Base-by-base conservation (phyloP, 345 rosid genomes). In the Dipteronia dyeriana region DNA sequence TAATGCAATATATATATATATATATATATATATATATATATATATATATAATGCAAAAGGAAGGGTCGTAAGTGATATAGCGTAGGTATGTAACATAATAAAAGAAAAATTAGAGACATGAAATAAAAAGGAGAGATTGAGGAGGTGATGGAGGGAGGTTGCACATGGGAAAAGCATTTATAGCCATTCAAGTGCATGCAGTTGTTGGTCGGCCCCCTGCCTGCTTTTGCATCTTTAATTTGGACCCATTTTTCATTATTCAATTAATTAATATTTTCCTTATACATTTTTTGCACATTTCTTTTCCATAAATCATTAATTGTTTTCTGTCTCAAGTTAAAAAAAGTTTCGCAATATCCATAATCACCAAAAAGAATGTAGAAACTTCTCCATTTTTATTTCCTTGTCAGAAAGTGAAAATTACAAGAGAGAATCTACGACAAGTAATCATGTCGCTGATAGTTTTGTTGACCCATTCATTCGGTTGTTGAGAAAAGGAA, bases 91-190 rank as follows among this genome's bases (percentile, higher is more conserved):
- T 45, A 45, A 9, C 10, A 9, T 45, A 8, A 45, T 8, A 45
- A 60, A 25, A 45, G 2, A 45, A 60, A 25, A 20, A 2, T 8
- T 5, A 45, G 10, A 12, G 19, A 12, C 5, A 23, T 5, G 11
- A 19, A 25, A 64, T 31, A 54, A 67, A 22, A 10, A 29, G 5
- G 17, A 53, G 47, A 45, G 43, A 26, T 57, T 29, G 43, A 64
- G 16, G 75, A 53, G 66, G 62, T 53, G 66, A 60, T 57, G 16
- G 71, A 59, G 19, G 68, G 29, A 59, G 84, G 85, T 73, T 81
- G 87, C 94, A 91, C 90, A 89, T 88, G 95, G 91, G 75, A 79
- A 86, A 86, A 81, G 79, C 86, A 87, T 81, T 89, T 64, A 90
- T 87, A 83, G 81, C 66, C 77, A 90, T 89, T 91, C 89, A 59